Conservation (phyloP, 495 filamentous ascomycete genomes). For the Aspergillus biplanus region DNA sequence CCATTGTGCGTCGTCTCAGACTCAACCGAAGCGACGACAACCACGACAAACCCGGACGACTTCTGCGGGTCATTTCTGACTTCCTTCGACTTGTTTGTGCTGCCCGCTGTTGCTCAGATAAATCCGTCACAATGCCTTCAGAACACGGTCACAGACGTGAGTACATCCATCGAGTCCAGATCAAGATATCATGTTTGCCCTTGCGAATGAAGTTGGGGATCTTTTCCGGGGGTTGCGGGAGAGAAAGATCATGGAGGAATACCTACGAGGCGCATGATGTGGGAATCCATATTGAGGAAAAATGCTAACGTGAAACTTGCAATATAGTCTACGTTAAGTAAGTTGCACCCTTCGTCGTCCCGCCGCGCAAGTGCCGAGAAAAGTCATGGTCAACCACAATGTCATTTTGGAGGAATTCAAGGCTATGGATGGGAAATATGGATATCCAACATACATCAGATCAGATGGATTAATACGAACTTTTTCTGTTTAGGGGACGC, state of each 20-base stretch:
- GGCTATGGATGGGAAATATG: slow-evolving; percentile 21
- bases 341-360: slow-evolving; percentile 49
- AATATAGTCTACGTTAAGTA: slow-evolving; percentile 89
- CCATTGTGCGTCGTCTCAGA: slow-evolving; percentile 44
- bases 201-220: neutral
- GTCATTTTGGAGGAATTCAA: slow-evolving; percentile 9
- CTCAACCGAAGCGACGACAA: slow-evolving; percentile 54
- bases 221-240: slow-evolving; percentile 14
- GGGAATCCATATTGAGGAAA: slow-evolving; percentile 15
- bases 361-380: slow-evolving; percentile 31
- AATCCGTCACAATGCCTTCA: slow-evolving; percentile 74
- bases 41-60: slow-evolving; percentile 54
- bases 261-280: neutral
- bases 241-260: neutral
- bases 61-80: slow-evolving; percentile 50
- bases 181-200: slow-evolving; percentile 21
- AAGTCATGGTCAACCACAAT: slow-evolving; percentile 14
- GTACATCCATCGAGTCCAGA: slow-evolving; percentile 37
- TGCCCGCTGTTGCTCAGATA: slow-evolving; percentile 50
- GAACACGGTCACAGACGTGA: slow-evolving; percentile 85
- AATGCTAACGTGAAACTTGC: slow-evolving; percentile 39
- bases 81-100: slow-evolving; percentile 53
- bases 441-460: slow-evolving; percentile 17
- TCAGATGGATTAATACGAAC: slow-evolving; percentile 41
- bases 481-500: slow-evolving; percentile 66